These are phyloP conservation scores for Corylus heterophylla DNA, from an alignment of 306 rosid species.

Conservation along the genomic window DNA sequence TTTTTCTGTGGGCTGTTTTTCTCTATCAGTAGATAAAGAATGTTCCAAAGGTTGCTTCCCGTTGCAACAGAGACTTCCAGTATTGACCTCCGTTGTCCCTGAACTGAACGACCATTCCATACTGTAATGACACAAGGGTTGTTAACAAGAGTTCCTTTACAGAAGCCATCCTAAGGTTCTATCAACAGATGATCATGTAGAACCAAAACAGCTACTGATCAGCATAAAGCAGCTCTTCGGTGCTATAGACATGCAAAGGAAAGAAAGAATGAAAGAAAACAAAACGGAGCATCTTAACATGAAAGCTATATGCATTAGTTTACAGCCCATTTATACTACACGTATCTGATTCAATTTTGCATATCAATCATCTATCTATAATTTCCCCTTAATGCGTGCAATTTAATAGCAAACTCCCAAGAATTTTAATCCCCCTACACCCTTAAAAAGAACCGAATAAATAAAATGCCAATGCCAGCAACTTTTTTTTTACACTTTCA, in stretches of 20 bases:
- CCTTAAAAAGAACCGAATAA: background rate
- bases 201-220: slow-evolving; percentile 5
- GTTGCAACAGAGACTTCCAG: slow-evolving; percentile 53
- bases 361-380: background rate
- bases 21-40: slow-evolving; percentile 48
- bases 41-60: slow-evolving; percentile 53
- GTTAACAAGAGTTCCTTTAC: slow-evolving; percentile 7
- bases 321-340: background rate
- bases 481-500: too few relatives aligned
- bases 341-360: background rate
- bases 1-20: slow-evolving; percentile 49
- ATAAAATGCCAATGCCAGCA: background rate
- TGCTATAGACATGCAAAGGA: background rate
- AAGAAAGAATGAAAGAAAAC: background rate
- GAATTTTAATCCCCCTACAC: background rate
- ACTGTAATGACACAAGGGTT: slow-evolving; percentile 13
- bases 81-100: slow-evolving; percentile 58
- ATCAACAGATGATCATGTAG: slow-evolving; percentile 17
- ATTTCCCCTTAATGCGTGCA: background rate
- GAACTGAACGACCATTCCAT: slow-evolving; percentile 44
- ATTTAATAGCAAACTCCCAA: background rate
- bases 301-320: background rate
- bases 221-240: slow-evolving; percentile 6
- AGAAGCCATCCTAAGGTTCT: background rate
- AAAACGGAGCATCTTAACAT: background rate